Percentiles rank a stretch among this genome's conserved stretches.
These are phyloP conservation scores for Septoria petroselini DNA, from an alignment of 2,329 filamentous ascomycete species.

Conservation along the genomic window DNA sequence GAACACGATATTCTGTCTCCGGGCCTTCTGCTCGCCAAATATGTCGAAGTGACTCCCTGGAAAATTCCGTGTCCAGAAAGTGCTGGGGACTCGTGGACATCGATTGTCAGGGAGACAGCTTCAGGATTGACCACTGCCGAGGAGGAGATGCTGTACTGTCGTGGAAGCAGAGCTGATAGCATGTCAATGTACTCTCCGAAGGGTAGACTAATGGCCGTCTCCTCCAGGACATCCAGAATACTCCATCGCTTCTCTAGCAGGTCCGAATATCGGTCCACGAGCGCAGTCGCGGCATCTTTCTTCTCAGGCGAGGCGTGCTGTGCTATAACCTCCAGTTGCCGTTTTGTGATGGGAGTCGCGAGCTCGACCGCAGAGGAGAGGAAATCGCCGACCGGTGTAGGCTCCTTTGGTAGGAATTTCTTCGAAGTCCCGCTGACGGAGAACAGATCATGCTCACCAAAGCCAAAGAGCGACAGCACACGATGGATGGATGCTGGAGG, in stretches of 20 bases:
- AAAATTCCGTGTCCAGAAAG: conserved; percentile 29
- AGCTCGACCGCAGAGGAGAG: conserved; percentile 66
- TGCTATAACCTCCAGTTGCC: conserved; percentile 42
- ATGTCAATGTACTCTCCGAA: conserved; percentile 51
- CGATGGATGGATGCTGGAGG: conserved; percentile 58
- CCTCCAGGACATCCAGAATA: conserved; percentile 66
- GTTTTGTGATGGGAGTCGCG: conserved; percentile 57
- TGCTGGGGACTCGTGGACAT: conserved; percentile 42
- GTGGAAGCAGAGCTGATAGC: conserved; percentile 23
- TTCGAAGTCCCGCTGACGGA: conserved; percentile 19
- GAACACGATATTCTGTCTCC: conserved; percentile 42
- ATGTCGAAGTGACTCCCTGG: conserved; percentile 42
- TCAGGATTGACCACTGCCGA: conserved; percentile 21
- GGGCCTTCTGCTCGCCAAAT: conserved; percentile 38
- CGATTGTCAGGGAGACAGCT: conserved; percentile 57
- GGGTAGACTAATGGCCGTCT: conserved; percentile 56
- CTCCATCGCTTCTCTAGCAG: conserved; percentile 43
- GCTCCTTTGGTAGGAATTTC: conserved; percentile 13
- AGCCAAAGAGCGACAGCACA: conserved; percentile 60
- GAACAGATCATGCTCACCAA: conserved; percentile 62
- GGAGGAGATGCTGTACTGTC: conserved; percentile 32
- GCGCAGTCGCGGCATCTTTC: conserved; percentile 47
- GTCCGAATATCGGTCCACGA: conserved; percentile 40
- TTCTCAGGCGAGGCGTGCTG: conserved; percentile 9
- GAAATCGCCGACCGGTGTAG: conserved; percentile 7